phyloP scores from a whole-genome alignment of 1,139 yeast species.

The Debaryomycetaceae sp. region DNA sequence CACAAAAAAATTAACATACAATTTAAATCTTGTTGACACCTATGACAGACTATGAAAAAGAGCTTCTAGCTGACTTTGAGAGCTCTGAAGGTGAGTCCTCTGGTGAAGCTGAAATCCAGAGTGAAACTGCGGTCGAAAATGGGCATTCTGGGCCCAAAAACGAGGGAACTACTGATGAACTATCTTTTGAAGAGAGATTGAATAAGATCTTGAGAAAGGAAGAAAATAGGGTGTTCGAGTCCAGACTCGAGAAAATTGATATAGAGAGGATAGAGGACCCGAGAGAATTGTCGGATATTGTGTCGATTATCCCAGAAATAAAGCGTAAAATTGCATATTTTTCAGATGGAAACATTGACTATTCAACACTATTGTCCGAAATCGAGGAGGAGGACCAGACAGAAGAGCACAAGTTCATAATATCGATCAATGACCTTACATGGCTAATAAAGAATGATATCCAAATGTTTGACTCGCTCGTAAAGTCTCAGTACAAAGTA shows the following conservation, averaged over 20 bases:
- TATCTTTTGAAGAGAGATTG: conserved; percentile 11
- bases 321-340: conserved; percentile 20
- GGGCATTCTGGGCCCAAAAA: not conserved
- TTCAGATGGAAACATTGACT: conserved; percentile 27
- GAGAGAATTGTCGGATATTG: conserved; percentile 19
- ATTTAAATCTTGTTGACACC: not conserved
- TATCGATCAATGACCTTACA: conserved; percentile 54
- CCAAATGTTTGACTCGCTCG: conserved; percentile 43
- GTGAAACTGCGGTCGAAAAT: conserved; percentile 1
- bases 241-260: conserved; percentile 14
- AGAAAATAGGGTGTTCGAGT: conserved; percentile 10
- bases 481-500: conserved; percentile 52
- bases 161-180: conserved; percentile 1
- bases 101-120: conserved; percentile 5
- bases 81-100: conserved; percentile 15
- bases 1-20: conserved; percentile 1
- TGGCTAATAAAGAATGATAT: conserved; percentile 59
- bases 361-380: conserved; percentile 29
- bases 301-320: conserved; percentile 26
- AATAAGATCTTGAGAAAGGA: conserved; percentile 10
- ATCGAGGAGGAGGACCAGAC: conserved; percentile 28
- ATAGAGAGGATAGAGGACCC: conserved; percentile 17
- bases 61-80: conserved; percentile 33
- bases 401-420: conserved; percentile 49
- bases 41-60: conserved; percentile 28